Evolutionary conservation across 1,284 basidiomycete species (phyloP).

Genomic region (Apiotrichum domesticum): DNA sequence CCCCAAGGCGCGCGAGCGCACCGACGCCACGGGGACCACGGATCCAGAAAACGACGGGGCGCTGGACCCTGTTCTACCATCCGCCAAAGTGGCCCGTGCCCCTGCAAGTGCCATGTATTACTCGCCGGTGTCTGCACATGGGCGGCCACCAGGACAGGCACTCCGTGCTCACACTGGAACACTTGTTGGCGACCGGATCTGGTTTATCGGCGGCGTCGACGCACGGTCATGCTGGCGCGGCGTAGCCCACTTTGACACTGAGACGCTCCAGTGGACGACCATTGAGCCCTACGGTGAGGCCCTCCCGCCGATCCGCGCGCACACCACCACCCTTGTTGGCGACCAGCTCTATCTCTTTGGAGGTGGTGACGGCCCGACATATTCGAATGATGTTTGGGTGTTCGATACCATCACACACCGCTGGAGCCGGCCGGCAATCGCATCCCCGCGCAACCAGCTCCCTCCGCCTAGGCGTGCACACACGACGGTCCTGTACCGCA

Average conservation of each 20-base stretch:
- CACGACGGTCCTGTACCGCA: constrained; percentile 68
- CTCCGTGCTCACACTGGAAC: constrained; percentile 81
- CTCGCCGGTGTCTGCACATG: constrained; percentile 75
- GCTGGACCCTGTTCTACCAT: constrained; percentile 20
- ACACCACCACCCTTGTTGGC: constrained; percentile 80
- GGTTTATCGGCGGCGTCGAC: constrained; percentile 86
- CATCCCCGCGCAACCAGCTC: constrained; percentile 37
- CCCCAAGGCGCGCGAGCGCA: constrained; percentile 17
- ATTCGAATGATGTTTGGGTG: constrained; percentile 61
- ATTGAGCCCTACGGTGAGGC: constrained; percentile 66
- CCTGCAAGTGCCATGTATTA: constrained; percentile 65
- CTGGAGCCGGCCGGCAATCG: constrained; percentile 53
- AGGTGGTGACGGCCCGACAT: constrained; percentile 68
- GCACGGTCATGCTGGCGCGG: constrained; percentile 65
- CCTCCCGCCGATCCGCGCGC: constrained; percentile 77
- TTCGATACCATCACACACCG: constrained; percentile 69
- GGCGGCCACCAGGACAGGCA: constrained; percentile 62
- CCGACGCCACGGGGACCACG: not conserved
- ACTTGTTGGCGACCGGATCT: constrained; percentile 70
- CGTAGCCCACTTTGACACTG: constrained; percentile 79
- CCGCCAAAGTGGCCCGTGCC: constrained; percentile 20
- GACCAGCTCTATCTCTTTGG: constrained; percentile 72
- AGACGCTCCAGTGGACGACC: constrained; percentile 83
- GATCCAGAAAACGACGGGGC: constrained; percentile 3
- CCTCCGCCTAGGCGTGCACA: constrained; percentile 75